Evolutionary conservation across 768 basidiomycete genomes (phyloP), one percentile per base, ranked within the genome.

Genomic region (Termitomyces sp.): DNA sequence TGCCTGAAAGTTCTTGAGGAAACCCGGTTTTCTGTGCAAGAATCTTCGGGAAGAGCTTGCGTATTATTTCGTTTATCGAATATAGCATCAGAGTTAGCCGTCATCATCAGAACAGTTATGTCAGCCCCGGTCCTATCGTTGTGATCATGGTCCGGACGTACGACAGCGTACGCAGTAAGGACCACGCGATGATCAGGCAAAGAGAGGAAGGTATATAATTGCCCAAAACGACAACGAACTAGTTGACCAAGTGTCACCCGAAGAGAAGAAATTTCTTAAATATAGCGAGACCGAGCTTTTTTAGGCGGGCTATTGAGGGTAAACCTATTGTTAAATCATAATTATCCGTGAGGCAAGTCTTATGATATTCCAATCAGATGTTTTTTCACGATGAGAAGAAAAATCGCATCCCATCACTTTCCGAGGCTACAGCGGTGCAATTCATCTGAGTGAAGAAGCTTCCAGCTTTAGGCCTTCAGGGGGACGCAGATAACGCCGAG

Each of bases 221-320:
- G 18, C 28, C 45, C 18, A 52, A 33, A 38, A 24, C 18, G 40
- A 33, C 11, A 49, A 28, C 38, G 26, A 18, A 50, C 14, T n/a
- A 40, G 33, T 53, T 52, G 52, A 55, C 11, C 13, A 3, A 44
- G 20, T 43, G 30, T 46, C 58, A 45, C 46, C 53, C 3, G 38
- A 22, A 40, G 11, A 33, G 2, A 22, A 40, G 7, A 44, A 6
- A 13, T 9, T n/a, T n/a, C n/a, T n/a, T n/a, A 41, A 28, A 11
- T 14, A 61, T 67, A 88, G 88, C 89, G 2, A 92, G 95, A 1
- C 78, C 85, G 3, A 40, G 18, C n/a, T n/a, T n/a, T n/a, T n/a
- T n/a, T n/a, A n/a, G n/a, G n/a, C n/a, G n/a, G n/a, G n/a, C n/a
- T n/a, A n/a, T 49, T 3, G 32, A 20, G 4, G n/a, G 5, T 10